A percentile compares a stretch with the other conserved stretches of the same genome.
These are phyloP conservation scores for Cymodocea nodosa DNA, from an alignment of 116 monocot genomes.

Conservation along the genomic window DNA sequence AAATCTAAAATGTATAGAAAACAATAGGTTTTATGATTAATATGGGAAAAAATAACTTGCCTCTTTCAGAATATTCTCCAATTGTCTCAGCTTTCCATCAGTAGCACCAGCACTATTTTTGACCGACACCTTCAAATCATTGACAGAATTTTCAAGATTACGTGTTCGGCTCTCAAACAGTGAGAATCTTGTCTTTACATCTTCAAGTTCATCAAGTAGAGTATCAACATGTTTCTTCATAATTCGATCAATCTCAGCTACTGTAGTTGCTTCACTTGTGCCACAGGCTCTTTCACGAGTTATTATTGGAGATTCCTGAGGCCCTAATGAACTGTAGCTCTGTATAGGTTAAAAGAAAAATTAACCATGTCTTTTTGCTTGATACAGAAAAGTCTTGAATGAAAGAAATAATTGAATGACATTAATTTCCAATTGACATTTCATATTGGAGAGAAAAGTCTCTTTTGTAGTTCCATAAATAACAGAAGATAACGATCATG, in stretches of 20 bases:
- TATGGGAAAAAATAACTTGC: slow-evolving; percentile 17
- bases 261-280: background rate
- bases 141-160: slow-evolving; percentile 64
- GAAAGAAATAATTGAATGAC: no score
- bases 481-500: no score
- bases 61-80: slow-evolving; percentile 83
- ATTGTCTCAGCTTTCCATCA: slow-evolving; percentile 76
- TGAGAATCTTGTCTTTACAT: slow-evolving; percentile 58
- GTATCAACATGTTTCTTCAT: slow-evolving; percentile 72
- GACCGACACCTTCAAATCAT: slow-evolving; percentile 51
- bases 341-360: background rate
- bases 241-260: slow-evolving; percentile 39
- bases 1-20: background rate
- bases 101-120: slow-evolving; percentile 45
- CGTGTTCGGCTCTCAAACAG: slow-evolving; percentile 67
- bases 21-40: background rate
- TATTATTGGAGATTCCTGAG: slow-evolving; percentile 7
- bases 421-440: no score
- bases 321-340: slow-evolving; percentile 1
- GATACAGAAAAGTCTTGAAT: no score
- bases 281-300: slow-evolving; percentile 3
- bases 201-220: slow-evolving; percentile 59
- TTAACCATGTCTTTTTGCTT: no score
- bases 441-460: no score
- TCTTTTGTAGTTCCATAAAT: no score